Base-by-base conservation (phyloP, 257 asterid genomes). In the Nicotiana otophora region DNA sequence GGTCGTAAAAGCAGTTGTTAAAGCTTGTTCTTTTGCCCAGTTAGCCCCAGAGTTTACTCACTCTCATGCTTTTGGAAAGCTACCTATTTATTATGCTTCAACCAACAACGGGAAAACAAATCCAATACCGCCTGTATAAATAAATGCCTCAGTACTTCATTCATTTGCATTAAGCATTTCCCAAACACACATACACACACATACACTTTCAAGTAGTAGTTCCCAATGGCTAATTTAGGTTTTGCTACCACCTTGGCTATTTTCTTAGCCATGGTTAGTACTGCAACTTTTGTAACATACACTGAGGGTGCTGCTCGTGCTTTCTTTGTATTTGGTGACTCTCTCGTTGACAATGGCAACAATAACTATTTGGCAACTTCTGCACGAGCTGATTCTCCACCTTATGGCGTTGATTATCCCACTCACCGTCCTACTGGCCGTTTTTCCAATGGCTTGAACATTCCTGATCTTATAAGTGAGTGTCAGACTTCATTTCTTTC, bases 301-400 rank as follows among this genome's bases (percentile, higher is more conserved):
- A 62, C 68, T 2, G 91, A 75, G 10, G 92, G 90, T 69, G 88
- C 84, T 0, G 88, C 95, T 39, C 94, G 94, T 6, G 93, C 95
- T 5, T 92, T 93, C 88, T 93, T 92, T 19, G 94, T 93, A 17
- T 93, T 93, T 62, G 97, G 97, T 1, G 97, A 93, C 69, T 93
- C 97, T 1, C 83, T 93, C 10, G 97, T 93, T 10, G 97, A 93
- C 46, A 92, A 89, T 76, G 97, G 97, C 82, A 93, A 93, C 82
- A 93, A 93, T 81, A 93, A 93, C 84, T 93, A 80, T 84, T 86
- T 93, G 57, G 84, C 83, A 75, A 92, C 97, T 23, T 31, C 91
- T 1, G 97, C 97, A 0, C 85, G 97, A 85, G 97, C 97, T 2
- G 97, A 93, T 82, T 86, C 94, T 53, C 95, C 95, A 0, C 97